A percentile compares a stretch with the other conserved stretches of the same genome.
Conservation (phyloP, 495 filamentous ascomycete species). For the Darksidea phi region DNA sequence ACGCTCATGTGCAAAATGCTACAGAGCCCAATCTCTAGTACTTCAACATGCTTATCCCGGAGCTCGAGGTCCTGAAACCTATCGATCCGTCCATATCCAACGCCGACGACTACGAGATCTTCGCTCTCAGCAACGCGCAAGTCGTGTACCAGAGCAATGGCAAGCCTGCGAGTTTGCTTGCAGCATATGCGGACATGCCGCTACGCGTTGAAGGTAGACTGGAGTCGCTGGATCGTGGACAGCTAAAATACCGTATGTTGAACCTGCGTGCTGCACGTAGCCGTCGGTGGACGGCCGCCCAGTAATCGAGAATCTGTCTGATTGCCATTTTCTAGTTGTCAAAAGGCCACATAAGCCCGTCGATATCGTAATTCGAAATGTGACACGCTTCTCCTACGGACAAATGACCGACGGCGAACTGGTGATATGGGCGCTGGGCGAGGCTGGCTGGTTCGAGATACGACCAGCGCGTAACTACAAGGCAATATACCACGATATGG, state of each 20-base stretch:
- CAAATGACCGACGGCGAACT: constrained; percentile 59
- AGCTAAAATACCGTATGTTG: constrained; percentile 33
- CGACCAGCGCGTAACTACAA: constrained; percentile 60
- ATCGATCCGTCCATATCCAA: constrained; percentile 51
- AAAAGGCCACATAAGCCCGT: constrained; percentile 34
- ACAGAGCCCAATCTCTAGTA: no score
- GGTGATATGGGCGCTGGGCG: constrained; percentile 72
- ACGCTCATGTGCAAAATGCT: no score
- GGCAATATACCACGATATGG: constrained; percentile 62
- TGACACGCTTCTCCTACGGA: constrained; percentile 68
- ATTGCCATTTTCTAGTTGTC: constrained; percentile 42
- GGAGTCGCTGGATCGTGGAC: constrained; percentile 50
- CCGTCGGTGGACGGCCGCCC: no score
- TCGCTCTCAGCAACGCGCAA: constrained; percentile 54
- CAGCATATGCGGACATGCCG: constrained; percentile 53
- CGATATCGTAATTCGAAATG: constrained; percentile 62
- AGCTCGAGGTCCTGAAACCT: constrained; percentile 57
- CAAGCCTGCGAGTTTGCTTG: constrained; percentile 54
- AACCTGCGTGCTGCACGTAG: no score
- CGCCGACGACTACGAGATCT: constrained; percentile 58
- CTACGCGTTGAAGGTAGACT: constrained; percentile 55
- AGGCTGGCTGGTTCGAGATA: constrained; percentile 78
- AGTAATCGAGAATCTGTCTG: constrained; percentile 36
- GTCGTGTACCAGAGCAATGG: constrained; percentile 51
- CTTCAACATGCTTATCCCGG: constrained; percentile 40